A percentile compares a stretch with the other conserved stretches of the same genome.
These are phyloP conservation scores for Elsinoe arachidis DNA, from an alignment of 2,329 filamentous ascomycete genomes.

Conservation along the genomic window DNA sequence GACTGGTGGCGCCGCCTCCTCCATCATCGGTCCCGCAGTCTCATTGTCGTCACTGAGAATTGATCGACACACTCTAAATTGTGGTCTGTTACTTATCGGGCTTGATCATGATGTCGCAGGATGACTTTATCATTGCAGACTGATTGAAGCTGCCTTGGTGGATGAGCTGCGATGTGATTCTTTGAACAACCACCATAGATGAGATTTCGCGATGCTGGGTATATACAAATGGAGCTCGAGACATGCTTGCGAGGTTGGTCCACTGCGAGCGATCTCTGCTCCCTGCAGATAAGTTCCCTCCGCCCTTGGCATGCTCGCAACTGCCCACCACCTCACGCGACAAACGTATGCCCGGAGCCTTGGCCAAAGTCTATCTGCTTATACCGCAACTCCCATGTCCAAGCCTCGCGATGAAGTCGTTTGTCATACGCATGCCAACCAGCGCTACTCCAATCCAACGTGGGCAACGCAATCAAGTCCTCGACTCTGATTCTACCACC, in stretches of 20 bases:
- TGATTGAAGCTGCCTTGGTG: too few relatives aligned
- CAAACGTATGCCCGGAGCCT: not conserved
- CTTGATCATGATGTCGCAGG: too few relatives aligned
- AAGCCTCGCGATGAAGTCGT: constrained; percentile 2
- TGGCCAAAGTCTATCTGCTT: constrained; percentile 20
- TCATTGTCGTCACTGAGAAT: not conserved
- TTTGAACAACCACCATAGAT: too few relatives aligned
- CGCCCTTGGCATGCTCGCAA: not conserved
- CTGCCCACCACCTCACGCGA: not conserved
- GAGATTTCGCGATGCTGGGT: too few relatives aligned
- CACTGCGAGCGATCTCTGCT: too few relatives aligned
- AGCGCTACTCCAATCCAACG: constrained; percentile 21
- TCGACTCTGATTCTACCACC: not conserved
- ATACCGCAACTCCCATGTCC: constrained; percentile 21
- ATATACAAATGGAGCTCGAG: too few relatives aligned
- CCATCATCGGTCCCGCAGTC: not conserved
- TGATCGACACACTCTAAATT: too few relatives aligned
- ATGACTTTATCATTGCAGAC: too few relatives aligned
- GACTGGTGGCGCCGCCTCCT: not conserved
- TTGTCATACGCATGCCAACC: constrained; percentile 8
- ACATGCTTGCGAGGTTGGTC: too few relatives aligned
- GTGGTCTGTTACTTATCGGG: too few relatives aligned
- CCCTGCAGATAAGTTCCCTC: not conserved
- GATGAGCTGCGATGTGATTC: too few relatives aligned
- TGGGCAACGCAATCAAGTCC: constrained; percentile 25